Evolutionary conservation across 2,329 filamentous ascomycete species (phyloP), one percentile per base, ranked within the genome.

Genomic region (Cordyceps cateniannulata): DNA sequence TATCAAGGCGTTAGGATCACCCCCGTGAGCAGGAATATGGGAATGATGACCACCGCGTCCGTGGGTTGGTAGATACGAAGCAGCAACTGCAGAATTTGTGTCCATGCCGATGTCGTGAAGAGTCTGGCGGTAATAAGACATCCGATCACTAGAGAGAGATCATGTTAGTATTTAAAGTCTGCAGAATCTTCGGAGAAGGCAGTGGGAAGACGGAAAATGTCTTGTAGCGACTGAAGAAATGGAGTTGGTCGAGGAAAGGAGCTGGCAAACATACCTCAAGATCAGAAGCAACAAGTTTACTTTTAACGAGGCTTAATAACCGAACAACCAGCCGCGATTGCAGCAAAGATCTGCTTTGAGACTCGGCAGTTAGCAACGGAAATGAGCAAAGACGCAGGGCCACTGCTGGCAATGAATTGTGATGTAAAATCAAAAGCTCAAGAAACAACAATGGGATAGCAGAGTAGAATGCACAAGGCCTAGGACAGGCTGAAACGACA

Each of bases 121-220:
- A 53, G 66, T 62, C 63, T 70, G 67, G 69, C 68, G 67, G 67
- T 70, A 69, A 67, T 75, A 75, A 71, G 69, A 69, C 67, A 72
- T 70, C 66, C 62, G 64, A 62, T 65, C 66, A 64, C 65, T 67
- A 60, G 35, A 50, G 5, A 25, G 8, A 14, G 10, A 55, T 8
- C 14, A 27, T 4, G 40, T 55, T 52, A 55, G 47, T 45, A 25
- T 29, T 6, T n/a, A 25, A 45, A 42, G 25, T 44, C 20, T 35
- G 50, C 57, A 53, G 25, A 38, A 24, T n/a, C 14, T 22, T 35
- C n/a, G 38, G 49, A 27, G 8, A 20, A 29, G 22, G 7, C 3
- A 20, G 24, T 25, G 10, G n/a, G 18, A 44, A 44, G 9, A 27
- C n/a, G 10, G 24, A 14, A 3, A 2, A 22, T n/a, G n/a, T 42